These are phyloP conservation scores for Paramecium tetraurelia DNA, from an alignment of 73 alveolate genomes.

Conservation along the genomic window DNA sequence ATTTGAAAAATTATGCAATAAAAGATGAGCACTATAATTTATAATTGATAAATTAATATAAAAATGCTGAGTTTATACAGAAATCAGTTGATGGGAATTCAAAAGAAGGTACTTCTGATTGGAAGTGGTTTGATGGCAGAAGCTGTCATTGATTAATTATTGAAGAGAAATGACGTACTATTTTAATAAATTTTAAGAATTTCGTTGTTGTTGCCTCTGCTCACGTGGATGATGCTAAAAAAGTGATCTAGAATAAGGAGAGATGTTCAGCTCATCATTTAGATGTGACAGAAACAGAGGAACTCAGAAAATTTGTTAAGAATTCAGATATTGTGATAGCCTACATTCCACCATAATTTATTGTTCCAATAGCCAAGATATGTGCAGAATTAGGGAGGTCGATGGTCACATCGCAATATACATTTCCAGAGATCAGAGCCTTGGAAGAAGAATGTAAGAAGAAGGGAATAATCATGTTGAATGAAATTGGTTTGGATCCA, in stretches of 20 bases:
- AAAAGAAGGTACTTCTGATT: not conserved
- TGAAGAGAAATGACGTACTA: constrained; percentile 65
- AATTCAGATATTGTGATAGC: constrained; percentile 73
- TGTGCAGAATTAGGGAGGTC: constrained; percentile 66
- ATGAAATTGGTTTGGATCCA: constrained; percentile 85
- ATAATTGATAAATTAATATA: not conserved
- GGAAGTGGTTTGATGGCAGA: constrained; percentile 87
- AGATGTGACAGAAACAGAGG: constrained; percentile 70
- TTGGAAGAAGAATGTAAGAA: constrained; percentile 71
- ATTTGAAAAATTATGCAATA: not conserved
- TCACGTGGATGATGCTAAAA: constrained; percentile 73
- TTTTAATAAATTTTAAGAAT: not conserved
- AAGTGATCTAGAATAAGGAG: constrained; percentile 56
- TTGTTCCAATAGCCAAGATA: constrained; percentile 68
- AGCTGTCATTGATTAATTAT: constrained; percentile 75
- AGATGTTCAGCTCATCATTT: constrained; percentile 64
- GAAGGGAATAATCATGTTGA: constrained; percentile 73
- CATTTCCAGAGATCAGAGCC: constrained; percentile 70
- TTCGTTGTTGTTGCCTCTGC: constrained; percentile 75
- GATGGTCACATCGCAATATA: constrained; percentile 77
- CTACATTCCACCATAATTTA: constrained; percentile 82
- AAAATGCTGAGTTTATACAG: not conserved
- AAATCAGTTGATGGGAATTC: not conserved
- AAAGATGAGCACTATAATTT: not conserved
- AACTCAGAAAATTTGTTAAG: constrained; percentile 61